Evolutionary conservation across 352 stramenopile genomes (phyloP).

Genomic region (Nothophytophthora sp.): DNA sequence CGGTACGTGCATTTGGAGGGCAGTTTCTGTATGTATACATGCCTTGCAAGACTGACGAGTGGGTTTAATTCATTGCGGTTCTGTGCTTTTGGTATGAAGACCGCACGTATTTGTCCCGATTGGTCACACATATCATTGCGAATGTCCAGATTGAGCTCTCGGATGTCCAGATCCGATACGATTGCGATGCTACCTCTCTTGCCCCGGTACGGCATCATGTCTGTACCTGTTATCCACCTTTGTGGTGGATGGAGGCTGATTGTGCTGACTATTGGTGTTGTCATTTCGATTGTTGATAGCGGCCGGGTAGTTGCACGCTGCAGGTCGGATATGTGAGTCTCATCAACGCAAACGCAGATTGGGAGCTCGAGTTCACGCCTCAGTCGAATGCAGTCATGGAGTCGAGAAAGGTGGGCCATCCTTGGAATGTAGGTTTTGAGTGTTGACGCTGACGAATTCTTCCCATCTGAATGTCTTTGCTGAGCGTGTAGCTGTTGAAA

Average conservation of each 20-base stretch:
- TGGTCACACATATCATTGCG: constrained; percentile 84
- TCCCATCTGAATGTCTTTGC: no score
- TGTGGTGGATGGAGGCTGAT: neutral
- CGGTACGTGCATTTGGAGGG: constrained; percentile 13
- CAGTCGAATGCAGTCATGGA: constrained; percentile 79
- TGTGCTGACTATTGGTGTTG: neutral
- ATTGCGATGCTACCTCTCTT: constrained; percentile 65
- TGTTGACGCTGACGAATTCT: constrained; percentile 1
- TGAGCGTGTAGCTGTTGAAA: constrained; percentile 58
- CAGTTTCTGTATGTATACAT: no score
- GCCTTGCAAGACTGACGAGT: no score
- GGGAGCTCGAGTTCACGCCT: constrained; percentile 73
- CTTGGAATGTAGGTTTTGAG: neutral
- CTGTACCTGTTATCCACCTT: no score
- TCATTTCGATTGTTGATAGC: constrained; percentile 30
- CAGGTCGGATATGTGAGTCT: constrained; percentile 63
- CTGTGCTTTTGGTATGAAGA: constrained; percentile 39
- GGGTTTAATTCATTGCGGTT: no score
- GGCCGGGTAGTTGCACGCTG: constrained; percentile 65
- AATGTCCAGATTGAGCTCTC: constrained; percentile 87
- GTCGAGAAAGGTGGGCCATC: constrained; percentile 73
- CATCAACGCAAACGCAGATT: constrained; percentile 78
- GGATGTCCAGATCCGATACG: constrained; percentile 83
- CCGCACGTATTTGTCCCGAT: constrained; percentile 78
- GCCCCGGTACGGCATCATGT: constrained; percentile 65